Base-by-base conservation (phyloP, 352 stramenopile species). In the Pythium aphanidermatum region DNA sequence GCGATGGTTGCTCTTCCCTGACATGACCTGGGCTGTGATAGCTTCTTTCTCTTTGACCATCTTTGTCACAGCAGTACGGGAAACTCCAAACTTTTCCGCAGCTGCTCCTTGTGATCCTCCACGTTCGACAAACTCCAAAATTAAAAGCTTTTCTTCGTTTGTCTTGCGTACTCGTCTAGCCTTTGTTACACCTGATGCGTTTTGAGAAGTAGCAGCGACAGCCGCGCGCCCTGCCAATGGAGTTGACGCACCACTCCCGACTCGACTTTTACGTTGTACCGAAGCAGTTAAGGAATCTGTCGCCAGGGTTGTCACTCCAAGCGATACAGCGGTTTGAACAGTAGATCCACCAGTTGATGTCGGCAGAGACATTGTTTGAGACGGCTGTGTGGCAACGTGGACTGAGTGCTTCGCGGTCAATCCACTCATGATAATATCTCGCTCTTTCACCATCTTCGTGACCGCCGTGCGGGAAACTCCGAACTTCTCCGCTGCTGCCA, bases 361-460 rank as follows among this genome's bases (percentile, higher is more conserved):
- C n/a, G n/a, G n/a, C n/a, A n/a, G n/a, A n/a, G n/a, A n/a, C n/a
- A n/a, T n/a, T n/a, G n/a, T n/a, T n/a, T n/a, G n/a, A n/a, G n/a
- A n/a, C n/a, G n/a, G n/a, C n/a, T n/a, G n/a, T n/a, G n/a, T n/a
- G n/a, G n/a, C n/a, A n/a, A n/a, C n/a, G n/a, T n/a, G n/a, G n/a
- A n/a, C n/a, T n/a, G n/a, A n/a, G n/a, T n/a, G 44, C 28, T 60
- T 60, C 3, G 43, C 55, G 2, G 47, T 34, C 3, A 50, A 21
- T 1, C 42, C 55, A 25, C 55, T 55, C 34, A 63, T 53, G 32
- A 90, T 90, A 24, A 78, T 76, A 2, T 76, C 70, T 4, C 78
- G 74, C 46, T 92, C 81, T 51, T 92, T 92, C 17, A 92, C 74
- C 74, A 92, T 90, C 49, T 90, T 92, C 4, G 81, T 92, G 49